phyloP scores from a whole-genome alignment of 176 grass and related monocot species.

The Secale cereale region DNA sequence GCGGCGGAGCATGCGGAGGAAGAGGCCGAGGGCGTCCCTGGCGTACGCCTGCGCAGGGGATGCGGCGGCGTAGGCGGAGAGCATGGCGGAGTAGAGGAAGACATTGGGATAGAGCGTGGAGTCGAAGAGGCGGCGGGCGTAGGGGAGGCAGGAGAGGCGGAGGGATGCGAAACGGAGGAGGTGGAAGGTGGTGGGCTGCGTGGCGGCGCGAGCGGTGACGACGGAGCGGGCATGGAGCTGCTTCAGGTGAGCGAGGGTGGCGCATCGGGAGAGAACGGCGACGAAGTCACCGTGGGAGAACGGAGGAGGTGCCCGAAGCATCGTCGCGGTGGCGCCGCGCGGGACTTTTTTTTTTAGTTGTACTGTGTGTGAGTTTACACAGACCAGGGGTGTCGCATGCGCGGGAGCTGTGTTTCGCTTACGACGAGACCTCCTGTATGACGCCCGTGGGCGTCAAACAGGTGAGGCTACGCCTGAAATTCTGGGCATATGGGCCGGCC shows the following conservation, averaged over 20 bases:
- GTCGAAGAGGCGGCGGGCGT: constrained; percentile 76
- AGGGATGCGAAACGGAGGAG: constrained; percentile 66
- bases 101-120: constrained; percentile 53
- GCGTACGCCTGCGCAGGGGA: not conserved
- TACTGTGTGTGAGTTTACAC: no score
- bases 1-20: constrained; percentile 60
- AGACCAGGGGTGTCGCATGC: no score
- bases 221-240: constrained; percentile 72
- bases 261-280: constrained; percentile 53
- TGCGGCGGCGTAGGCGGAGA: constrained; percentile 51
- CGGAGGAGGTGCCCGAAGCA: constrained; percentile 37
- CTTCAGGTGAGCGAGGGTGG: constrained; percentile 53
- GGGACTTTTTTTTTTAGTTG: not conserved
- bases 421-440: no score
- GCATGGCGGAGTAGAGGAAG: constrained; percentile 84
- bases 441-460: no score
- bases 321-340: constrained; percentile 1
- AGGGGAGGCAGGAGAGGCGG: constrained; percentile 55
- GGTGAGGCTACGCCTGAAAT: no score
- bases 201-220: constrained; percentile 40
- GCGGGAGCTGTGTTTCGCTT: no score
- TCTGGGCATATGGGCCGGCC: no score
- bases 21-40: constrained; percentile 43
- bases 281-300: constrained; percentile 46
- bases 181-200: constrained; percentile 77